A percentile compares a stretch with the other conserved stretches of the same genome.
These are phyloP conservation scores for Teratosphaeria gauchensis DNA, from an alignment of 2,329 filamentous ascomycete genomes.

Conservation along the genomic window DNA sequence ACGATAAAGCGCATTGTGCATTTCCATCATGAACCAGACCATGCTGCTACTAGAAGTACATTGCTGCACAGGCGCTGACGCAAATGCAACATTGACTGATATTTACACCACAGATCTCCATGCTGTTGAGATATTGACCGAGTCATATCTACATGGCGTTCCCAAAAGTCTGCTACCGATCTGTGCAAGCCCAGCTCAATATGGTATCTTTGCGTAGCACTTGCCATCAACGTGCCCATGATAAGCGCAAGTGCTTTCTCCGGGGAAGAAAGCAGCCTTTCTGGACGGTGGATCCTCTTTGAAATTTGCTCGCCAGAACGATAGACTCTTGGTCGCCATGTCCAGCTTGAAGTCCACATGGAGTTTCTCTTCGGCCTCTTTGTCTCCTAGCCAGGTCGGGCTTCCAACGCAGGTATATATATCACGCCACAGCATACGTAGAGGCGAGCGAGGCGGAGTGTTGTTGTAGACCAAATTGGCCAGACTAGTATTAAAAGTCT, in stretches of 20 bases:
- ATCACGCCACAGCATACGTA: slow-evolving; percentile 11
- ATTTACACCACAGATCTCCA: too few species aligned
- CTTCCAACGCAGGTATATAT: slow-evolving; percentile 8
- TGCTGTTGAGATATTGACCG: too few species aligned
- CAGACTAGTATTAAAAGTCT: slow-evolving; percentile 1
- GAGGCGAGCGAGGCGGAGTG: slow-evolving; percentile 5
- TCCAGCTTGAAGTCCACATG: slow-evolving; percentile 8
- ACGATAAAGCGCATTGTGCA: too few species aligned
- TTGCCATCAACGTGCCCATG: neutral
- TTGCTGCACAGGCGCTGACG: too few species aligned
- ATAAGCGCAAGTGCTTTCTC: neutral
- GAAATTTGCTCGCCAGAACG: neutral
- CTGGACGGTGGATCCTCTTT: neutral
- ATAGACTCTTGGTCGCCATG: slow-evolving; percentile 1
- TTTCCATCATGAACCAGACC: too few species aligned
- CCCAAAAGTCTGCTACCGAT: too few species aligned
- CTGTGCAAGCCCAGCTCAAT: neutral
- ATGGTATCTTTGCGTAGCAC: neutral
- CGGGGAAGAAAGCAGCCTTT: neutral
- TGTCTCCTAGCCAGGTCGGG: neutral
- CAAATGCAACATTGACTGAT: too few species aligned
- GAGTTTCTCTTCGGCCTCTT: neutral
- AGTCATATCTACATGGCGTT: too few species aligned
- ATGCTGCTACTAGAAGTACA: too few species aligned
- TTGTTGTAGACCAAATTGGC: slow-evolving; percentile 9